A percentile compares a stretch with the other conserved stretches of the same genome.
phyloP scores from a whole-genome alignment of 192 early-diverging fungal species.

The Podila epigama region DNA sequence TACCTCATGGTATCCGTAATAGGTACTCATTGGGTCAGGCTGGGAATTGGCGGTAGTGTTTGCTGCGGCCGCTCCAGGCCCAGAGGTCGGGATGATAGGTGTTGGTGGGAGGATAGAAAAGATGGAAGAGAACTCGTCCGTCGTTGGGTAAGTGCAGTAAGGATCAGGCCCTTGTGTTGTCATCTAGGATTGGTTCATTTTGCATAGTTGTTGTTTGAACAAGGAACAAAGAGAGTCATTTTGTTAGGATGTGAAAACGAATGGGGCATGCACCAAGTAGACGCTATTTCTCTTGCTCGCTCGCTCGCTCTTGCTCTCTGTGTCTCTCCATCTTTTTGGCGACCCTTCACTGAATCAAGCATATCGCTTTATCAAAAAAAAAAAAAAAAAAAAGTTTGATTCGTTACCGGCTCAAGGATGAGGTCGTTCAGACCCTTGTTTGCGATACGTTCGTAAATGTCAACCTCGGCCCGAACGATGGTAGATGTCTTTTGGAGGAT shows the following conservation, averaged over 20 bases:
- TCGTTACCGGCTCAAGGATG: constrained; percentile 51
- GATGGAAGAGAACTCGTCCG: constrained; percentile 54
- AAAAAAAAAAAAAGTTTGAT: background rate
- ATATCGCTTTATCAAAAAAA: background rate
- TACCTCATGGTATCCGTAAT: constrained; percentile 41
- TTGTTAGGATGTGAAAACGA: background rate
- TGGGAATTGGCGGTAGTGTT: constrained; percentile 20
- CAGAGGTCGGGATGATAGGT: constrained; percentile 45
- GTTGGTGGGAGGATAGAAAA: constrained; percentile 57
- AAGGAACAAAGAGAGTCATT: too few relatives aligned
- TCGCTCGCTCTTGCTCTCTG: too few relatives aligned
- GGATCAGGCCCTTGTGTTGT: constrained; percentile 55
- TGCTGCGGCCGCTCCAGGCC: constrained; percentile 1
- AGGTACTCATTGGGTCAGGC: constrained; percentile 26
- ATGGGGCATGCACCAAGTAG: background rate
- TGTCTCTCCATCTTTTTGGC: too few relatives aligned
- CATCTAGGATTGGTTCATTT: constrained; percentile 41
- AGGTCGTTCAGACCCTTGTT: constrained; percentile 58
- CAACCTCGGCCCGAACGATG: constrained; percentile 56
- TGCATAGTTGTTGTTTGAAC: too few relatives aligned
- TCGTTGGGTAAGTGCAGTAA: constrained; percentile 53
- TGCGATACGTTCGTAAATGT: constrained; percentile 56
- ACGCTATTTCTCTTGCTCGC: too few relatives aligned
- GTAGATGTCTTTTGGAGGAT: constrained; percentile 54
- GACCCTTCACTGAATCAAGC: too few relatives aligned